phyloP scores from a whole-genome alignment of 441 rosid genomes.

The Arabidopsis lyrata region DNA sequence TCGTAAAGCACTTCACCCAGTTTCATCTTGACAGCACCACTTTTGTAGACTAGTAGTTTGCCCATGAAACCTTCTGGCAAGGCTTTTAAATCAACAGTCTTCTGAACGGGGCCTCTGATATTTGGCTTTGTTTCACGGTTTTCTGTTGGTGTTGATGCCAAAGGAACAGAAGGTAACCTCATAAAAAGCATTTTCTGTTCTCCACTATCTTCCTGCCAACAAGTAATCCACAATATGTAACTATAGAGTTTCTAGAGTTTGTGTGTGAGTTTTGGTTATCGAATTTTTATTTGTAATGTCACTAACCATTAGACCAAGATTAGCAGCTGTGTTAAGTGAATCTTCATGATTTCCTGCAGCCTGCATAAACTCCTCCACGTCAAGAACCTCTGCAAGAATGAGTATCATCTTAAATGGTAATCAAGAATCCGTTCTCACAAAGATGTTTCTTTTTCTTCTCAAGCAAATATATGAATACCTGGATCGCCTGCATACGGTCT shows the following conservation, averaged over 20 bases:
- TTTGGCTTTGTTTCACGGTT: constrained; percentile 40
- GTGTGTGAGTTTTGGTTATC: not conserved
- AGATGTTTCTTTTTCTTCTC: not conserved
- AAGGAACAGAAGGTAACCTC: constrained; percentile 67
- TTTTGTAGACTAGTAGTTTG: constrained; percentile 75
- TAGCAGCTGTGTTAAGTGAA: constrained; percentile 48
- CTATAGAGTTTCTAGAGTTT: not conserved
- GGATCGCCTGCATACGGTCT: constrained; percentile 82
- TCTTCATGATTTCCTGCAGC: constrained; percentile 45
- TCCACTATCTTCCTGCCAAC: constrained; percentile 62
- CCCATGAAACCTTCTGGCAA: constrained; percentile 84
- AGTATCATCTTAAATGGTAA: constrained; percentile 29
- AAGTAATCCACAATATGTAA: constrained; percentile 29
- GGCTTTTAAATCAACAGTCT: constrained; percentile 50
- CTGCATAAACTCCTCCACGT: constrained; percentile 63
- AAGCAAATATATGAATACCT: constrained; percentile 51
- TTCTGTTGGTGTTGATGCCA: constrained; percentile 45
- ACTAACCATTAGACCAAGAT: constrained; percentile 63
- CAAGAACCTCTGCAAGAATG: constrained; percentile 56
- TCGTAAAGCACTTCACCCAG: constrained; percentile 75
- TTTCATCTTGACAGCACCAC: constrained; percentile 84
- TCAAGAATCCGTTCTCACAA: constrained; percentile 7
- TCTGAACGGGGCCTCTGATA: constrained; percentile 14
- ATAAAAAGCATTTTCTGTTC: constrained; percentile 69
- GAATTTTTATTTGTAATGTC: constrained; percentile 19